Base-by-base conservation (phyloP, 129 eudicot genomes). In the Lactuca sativa region DNA sequence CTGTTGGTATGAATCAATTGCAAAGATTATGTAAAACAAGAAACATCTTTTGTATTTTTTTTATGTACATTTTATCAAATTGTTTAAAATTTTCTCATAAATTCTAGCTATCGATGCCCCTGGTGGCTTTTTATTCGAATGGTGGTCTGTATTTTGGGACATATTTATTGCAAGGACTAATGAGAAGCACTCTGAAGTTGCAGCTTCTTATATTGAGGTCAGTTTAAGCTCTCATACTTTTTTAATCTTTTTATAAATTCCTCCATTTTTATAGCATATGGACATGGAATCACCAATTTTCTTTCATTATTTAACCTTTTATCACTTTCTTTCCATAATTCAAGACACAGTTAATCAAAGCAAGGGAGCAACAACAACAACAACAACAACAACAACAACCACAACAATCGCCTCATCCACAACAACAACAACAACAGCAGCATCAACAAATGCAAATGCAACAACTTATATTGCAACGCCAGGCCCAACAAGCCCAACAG, bases 141-240 rank as follows among this genome's bases (percentile, higher is more conserved):
- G 98, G 98, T 92, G 98, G 98, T 92, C 98, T 5, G 98, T 92
- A n/a, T 92, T 92, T 78, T 92, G 98, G 99, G 99, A 90, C 73
- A 93, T 93, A 55, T 93, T 93, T 67, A 93, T 93, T 73, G 97
- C 99, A 14, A 81, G 99, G 83, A 89, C 95, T 8, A 93, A 93
- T 49, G 99, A 93, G 76, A 93, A 93, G 68, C 99, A 93, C 72
- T 93, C 97, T 2, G 99, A 93, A 21, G 99, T 90, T 74, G 97
- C 99, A 68, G 99, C 99, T 43, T 93, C 99, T 64, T 93, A 93
- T 72, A 90, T 93, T 62, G 99, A 93, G 99, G 99, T 93, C 77
- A 58, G 80, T 77, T 74, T 59, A 25, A n/a, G 4, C 25, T 44
- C 10, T 21, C 40, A 9, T 40, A 2, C 1, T n/a, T 10, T 44